phyloP scores from a whole-genome alignment of 2,329 filamentous ascomycete genomes.

The Didymellaceae sp. region DNA sequence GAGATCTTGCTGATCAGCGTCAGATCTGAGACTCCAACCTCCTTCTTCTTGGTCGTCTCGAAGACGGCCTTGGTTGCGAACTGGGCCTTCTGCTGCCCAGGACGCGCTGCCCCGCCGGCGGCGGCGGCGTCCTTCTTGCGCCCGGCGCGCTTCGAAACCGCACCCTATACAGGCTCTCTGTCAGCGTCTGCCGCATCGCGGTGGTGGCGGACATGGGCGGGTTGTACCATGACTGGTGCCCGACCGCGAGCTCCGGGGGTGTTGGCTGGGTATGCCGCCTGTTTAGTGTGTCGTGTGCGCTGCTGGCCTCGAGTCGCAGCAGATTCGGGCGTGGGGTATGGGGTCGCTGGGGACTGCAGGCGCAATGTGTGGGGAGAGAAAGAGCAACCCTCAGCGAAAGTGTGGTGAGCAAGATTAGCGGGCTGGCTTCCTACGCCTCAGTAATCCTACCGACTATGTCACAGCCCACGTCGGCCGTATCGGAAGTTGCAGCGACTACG shows the following conservation, averaged over 20 bases:
- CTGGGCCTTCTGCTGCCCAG: conserved; percentile 56
- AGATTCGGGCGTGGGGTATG: conserved; percentile 2
- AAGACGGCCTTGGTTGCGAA: conserved; percentile 96
- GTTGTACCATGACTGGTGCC: conserved; percentile 47
- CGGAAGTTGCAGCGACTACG: conserved; percentile 23
- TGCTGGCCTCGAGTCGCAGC: conserved; percentile 9
- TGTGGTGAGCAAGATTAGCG: conserved; percentile 16
- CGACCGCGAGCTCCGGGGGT: conserved; percentile 33
- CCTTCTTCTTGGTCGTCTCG: conserved; percentile 97
- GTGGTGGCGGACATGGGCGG: conserved; percentile 12
- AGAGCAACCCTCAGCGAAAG: conserved; percentile 6
- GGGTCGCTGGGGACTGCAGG: conserved; percentile 3
- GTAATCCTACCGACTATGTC: conserved; percentile 26
- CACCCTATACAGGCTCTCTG: conserved; percentile 45
- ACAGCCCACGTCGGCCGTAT: conserved; percentile 24
- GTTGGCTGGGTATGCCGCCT: conserved; percentile 9
- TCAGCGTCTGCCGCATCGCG: conserved; percentile 25
- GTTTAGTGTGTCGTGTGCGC: conserved; percentile 22
- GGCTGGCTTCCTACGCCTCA: conserved; percentile 12
- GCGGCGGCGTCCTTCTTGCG: conserved; percentile 61
- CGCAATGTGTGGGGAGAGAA: conserved; percentile 15
- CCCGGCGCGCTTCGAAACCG: conserved; percentile 64
- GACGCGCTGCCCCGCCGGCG: conserved; percentile 53
- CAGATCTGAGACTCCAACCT: conserved; percentile 96
- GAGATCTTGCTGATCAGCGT: conserved; percentile 98